Evolutionary conservation across 208 protist species (phyloP), one percentile per base, ranked within the genome.

Genomic region (Wallacemonas sp.): DNA sequence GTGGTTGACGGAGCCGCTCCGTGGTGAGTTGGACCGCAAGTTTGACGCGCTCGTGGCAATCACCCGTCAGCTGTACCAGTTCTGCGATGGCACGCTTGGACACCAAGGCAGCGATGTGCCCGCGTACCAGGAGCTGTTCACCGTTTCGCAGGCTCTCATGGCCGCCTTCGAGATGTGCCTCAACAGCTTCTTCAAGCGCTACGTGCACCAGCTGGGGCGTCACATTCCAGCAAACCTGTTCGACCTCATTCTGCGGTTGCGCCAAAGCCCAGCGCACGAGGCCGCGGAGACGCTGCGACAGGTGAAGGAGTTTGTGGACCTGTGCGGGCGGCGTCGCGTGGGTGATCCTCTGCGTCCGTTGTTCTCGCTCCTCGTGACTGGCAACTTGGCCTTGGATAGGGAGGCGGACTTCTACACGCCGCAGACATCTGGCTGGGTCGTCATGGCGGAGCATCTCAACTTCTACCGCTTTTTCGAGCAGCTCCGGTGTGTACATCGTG

Each of bases 391-490:
- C 12, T 46, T 77, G 15, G 85, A 97, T 67, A 84, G 84, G 42
- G 86, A 94, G 58, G 80, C 89, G 70, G 90, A 93, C 77, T 91
- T 95, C 68, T 90, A 91, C 68, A 82, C 85, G 44, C 85, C 90
- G 51, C 95, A 99, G 82, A 89, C 76, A 11, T 86, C 84, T 31
- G 98, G 98, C 39, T 99, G 98, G 84, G 90, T 94, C 1, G 97
- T 99, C 22, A 93, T 99, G 70, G 98, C 98, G 12, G 99, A 99
- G 69, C 93, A 98, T 63, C 78, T 99, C 26, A 99, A 99, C 77
- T 99, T 97, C 67, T 97, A 98, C 68, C 96, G 99, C 49, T 99
- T 98, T 88, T 82, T 99, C 39, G 93, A 99, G 60, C 98, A 99
- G 89, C 98, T 99, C 70, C 91, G 98, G 49, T 97, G 90, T 51